Conservation (phyloP, 768 basidiomycete species). For the Tulasnella calospora region DNA sequence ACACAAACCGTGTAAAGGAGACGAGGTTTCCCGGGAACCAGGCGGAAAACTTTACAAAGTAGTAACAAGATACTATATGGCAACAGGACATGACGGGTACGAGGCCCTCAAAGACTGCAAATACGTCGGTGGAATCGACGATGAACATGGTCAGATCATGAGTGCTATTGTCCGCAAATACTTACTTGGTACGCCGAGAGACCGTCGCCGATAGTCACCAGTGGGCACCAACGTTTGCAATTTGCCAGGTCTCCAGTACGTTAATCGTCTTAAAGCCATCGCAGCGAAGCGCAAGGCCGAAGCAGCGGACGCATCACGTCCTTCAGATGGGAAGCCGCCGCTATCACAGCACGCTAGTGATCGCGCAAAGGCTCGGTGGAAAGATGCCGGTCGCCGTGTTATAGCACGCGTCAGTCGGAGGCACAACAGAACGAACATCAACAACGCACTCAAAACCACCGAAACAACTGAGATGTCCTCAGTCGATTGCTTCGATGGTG, state of each 20-base stretch:
- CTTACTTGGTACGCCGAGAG: conserved; percentile 57
- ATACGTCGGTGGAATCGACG: conserved; percentile 60
- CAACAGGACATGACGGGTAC: conserved; percentile 79
- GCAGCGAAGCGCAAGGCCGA: conserved; percentile 22
- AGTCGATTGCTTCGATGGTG: conserved; percentile 70
- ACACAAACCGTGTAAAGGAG: conserved; percentile 25
- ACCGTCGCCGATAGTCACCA: background rate
- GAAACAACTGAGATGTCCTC: conserved; percentile 69
- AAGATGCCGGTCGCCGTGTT: conserved; percentile 54
- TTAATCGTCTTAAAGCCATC: conserved; percentile 53
- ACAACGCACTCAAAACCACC: conserved; percentile 52
- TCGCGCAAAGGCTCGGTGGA: conserved; percentile 37
- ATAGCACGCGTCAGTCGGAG: conserved; percentile 47
- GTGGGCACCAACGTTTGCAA: background rate
- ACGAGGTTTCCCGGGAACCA: conserved; percentile 38
- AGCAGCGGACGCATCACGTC: background rate
- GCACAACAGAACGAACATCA: conserved; percentile 35
- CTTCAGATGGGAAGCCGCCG: conserved; percentile 31
- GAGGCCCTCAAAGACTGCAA: conserved; percentile 56
- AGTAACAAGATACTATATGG: conserved; percentile 84
- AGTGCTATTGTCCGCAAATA: conserved; percentile 77
- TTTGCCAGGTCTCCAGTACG: conserved; percentile 60
- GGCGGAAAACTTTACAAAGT: conserved; percentile 64
- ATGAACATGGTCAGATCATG: conserved; percentile 76
- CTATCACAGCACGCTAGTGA: conserved; percentile 26